Evolutionary conservation across 192 early-diverging fungal genomes (phyloP), one percentile per base, ranked within the genome.

Genomic region (Phycomyces nitens): DNA sequence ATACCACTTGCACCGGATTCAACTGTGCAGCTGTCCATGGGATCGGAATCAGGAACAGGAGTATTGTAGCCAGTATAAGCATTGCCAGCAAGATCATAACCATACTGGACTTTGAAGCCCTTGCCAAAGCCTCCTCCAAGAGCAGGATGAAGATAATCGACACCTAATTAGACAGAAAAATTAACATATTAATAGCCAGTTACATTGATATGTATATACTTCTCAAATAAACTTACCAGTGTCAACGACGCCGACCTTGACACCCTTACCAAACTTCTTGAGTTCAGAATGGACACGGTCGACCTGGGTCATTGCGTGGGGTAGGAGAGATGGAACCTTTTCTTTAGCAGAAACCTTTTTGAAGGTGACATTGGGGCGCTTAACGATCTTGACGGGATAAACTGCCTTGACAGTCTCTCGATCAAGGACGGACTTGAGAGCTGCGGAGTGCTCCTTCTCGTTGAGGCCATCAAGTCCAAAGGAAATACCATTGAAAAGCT

Each of bases 191-290:
- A n/a, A n/a, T n/a, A n/a, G n/a, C n/a, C n/a, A n/a, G n/a, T n/a
- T 34, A 2, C 29, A 34, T 5, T 34, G 29, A 34, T 34, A 7
- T 34, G 7, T 34, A 34, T 34, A 44, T 47, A 23, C 55, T 29
- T 43, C 2, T 8, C 56, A 47, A 0, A 3, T 1, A 49, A 34
- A 34, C 50, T 56, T 68, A 71, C 89, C 88, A 23, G 74, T 77
- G 65, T 91, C 89, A 29, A 91, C 64, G 65, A 91, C 72, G 58
- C 84, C 86, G 58, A 91, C 78, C 29, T 79, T 80, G 53, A 91
- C 66, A 24, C 84, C 88, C 62, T 82, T 81, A 12, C 89, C 89
- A 29, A 72, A 76, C 42, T 82, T 68, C 1, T 77, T 75, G 52
- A 86, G 71, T 20, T 79, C 65, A 15, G 66, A 70, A n/a, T 83